Base-by-base conservation (phyloP, 83 land plant species). In the Diphasiastrum complanatum region DNA sequence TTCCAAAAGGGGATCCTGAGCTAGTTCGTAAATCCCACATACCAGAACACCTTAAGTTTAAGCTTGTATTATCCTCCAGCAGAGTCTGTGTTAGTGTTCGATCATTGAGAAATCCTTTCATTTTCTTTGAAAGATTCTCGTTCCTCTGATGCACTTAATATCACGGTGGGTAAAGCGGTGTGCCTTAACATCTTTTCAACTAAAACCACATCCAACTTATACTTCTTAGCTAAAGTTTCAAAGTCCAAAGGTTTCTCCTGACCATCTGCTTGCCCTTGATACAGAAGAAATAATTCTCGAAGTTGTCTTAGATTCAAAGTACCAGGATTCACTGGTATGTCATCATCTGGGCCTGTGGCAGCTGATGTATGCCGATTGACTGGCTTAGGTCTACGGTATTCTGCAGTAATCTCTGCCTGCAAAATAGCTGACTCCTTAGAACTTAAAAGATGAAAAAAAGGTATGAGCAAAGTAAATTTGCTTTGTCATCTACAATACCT, bases 331-430 rank as follows among this genome's bases (percentile, higher is more conserved):
- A 75, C 45, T 12, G 82, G 63, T 50, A 37, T 75, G 26, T 68
- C 74, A 61, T 68, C 79, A n/a, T 67, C 76, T 16, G 67, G 66
- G 19, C 76, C 63, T 0, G 72, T 63, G 16, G 48, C 79, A 22
- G 60, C 76, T 3, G 64, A 69, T 16, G 89, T 78, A 29, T 76
- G 72, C 38, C 93, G 71, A 33, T 85, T 69, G 20, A 73, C 81
- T 38, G 95, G 95, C 80, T 79, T 56, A 1, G 89, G 84, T 27
- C 86, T 80, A 1, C 63, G 66, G 51, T 63, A 66, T 31, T 62
- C 75, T 41, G 70, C 74, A 35, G 74, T 78, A 30, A 84, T 64
- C n/a, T 27, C 37, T 8, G 85, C 82, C 91, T 87, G 83, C 47
- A 66, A n/a, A n/a, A n/a, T n/a, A n/a, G n/a, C n/a, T n/a, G n/a